Conservation (phyloP, 2,329 filamentous ascomycete genomes). For the Ceratocystiopsis minuta region DNA sequence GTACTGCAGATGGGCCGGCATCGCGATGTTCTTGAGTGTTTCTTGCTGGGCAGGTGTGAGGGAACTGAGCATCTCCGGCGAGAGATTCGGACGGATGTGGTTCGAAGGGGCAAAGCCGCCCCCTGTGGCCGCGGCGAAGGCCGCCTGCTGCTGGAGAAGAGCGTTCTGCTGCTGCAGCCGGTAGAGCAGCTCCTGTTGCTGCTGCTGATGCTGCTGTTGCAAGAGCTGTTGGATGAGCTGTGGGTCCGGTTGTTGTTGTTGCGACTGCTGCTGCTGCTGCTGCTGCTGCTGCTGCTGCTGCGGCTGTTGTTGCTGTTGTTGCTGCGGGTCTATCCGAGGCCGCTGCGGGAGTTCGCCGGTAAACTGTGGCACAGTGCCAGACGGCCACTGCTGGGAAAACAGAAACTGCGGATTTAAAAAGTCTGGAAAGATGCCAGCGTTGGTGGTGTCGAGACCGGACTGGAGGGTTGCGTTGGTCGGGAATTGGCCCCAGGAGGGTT, state of each 20-base stretch:
- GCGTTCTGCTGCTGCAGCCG: conserved; percentile 16
- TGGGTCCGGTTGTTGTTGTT: neutral
- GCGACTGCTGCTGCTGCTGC: neutral
- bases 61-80: conserved; percentile 19
- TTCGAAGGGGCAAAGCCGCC: conserved; percentile 12
- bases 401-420: conserved; percentile 9
- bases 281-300: conserved; percentile 1
- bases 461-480: conserved; percentile 23
- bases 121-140: neutral
- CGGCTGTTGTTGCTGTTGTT: conserved; percentile 4
- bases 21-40: conserved; percentile 43
- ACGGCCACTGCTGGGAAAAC: conserved; percentile 15
- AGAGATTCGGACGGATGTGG: conserved; percentile 13
- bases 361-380: conserved; percentile 11
- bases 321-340: conserved; percentile 12
- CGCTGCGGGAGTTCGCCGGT: conserved; percentile 18
- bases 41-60: conserved; percentile 43
- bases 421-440: conserved; percentile 16
- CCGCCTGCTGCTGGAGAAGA: neutral
- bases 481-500: too few relatives aligned
- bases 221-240: neutral
- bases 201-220: conserved; percentile 10
- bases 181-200: conserved; percentile 14
- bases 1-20: conserved; percentile 44
- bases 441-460: conserved; percentile 21